Evolutionary conservation across 495 filamentous ascomycete genomes (phyloP).

Genomic region (Beverwykella pulmonaria): DNA sequence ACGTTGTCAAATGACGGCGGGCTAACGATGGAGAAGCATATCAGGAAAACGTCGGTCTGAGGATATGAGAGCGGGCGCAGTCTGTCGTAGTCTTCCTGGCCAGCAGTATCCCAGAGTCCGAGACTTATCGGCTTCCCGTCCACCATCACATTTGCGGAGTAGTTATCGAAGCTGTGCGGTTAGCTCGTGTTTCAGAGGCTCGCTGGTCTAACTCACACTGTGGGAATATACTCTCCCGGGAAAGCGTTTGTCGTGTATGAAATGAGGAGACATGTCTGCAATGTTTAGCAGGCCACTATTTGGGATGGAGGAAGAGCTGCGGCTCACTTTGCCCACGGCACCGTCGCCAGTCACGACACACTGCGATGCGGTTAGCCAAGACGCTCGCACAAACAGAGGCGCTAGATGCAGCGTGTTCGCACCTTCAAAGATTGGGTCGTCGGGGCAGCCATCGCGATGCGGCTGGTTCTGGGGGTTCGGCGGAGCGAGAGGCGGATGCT

Average conservation of each 20-base stretch:
- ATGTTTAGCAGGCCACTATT: not conserved
- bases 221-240: constrained; percentile 98
- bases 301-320: constrained; percentile 6
- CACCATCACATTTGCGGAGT: constrained; percentile 98
- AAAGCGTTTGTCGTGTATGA: constrained; percentile 99
- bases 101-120: constrained; percentile 97
- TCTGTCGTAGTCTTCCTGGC: constrained; percentile 97
- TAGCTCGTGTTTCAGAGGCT: constrained; percentile 11
- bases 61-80: constrained; percentile 94
- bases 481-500: constrained; percentile 13
- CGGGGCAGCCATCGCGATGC: constrained; percentile 61
- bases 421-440: constrained; percentile 79
- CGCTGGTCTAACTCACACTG: constrained; percentile 71
- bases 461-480: constrained; percentile 10
- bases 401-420: constrained; percentile 3
- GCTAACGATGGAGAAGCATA: constrained; percentile 98
- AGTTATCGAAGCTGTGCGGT: constrained; percentile 88
- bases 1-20: constrained; percentile 98
- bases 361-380: constrained; percentile 51
- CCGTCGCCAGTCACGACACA: constrained; percentile 99
- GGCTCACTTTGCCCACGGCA: constrained; percentile 89
- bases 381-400: not conserved
- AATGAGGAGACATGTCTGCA: constrained; percentile 97
- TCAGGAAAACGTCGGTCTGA: constrained; percentile 96
- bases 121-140: constrained; percentile 96